Base-by-base conservation (phyloP, 257 asterid species). In the Solanum chmielewskii region DNA sequence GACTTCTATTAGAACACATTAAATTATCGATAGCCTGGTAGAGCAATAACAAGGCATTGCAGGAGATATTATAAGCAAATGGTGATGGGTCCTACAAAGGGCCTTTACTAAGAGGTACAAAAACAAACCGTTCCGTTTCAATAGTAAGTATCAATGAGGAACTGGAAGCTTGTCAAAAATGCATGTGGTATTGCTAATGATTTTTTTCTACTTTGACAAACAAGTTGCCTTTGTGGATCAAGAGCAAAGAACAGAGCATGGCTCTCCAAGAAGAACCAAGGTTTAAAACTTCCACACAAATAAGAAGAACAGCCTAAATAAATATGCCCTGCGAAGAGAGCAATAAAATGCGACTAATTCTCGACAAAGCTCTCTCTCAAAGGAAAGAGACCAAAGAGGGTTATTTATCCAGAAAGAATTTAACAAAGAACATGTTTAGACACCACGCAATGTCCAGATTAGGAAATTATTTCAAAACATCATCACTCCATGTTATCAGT, bases 1-100 rank as follows among this genome's bases (percentile, higher is more conserved):
- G 20, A 86, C 35, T 33, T 31, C 37, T 14, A 21, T 86, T 70
- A 86, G 52, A 47, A 74, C 76, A 74, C 76, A 86, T n/a, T 83
- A 88, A 42, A 80, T 21, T 82, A 89, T 66, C 23, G 82, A 87
- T 77, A 87, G 89, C 86, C 86, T 90, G 86, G 89, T 20, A 84
- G 78, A 70, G 81, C 69, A 81, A 83, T 81, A 64, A 83, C 20
- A 59, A 52, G 73, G 69, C 75, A 44, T 31, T 33, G 16, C 29
- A 37, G 27, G 11, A 89, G 49, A 45, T 18, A 85, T 33, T 39
- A 66, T 31, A 49, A 35, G 85, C 85, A 47, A 78, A 78, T 16
- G 14, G 18, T 78, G 66, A 78, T 45, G 62, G 66, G 84, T 78
- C 39, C 18, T 60, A 31, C 44, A 85, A 21, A 85, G 16, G 29